Evolutionary conservation across 345 rosid genomes (phyloP), one percentile per base, ranked within the genome.

Genomic region (Iberis pinnata): DNA sequence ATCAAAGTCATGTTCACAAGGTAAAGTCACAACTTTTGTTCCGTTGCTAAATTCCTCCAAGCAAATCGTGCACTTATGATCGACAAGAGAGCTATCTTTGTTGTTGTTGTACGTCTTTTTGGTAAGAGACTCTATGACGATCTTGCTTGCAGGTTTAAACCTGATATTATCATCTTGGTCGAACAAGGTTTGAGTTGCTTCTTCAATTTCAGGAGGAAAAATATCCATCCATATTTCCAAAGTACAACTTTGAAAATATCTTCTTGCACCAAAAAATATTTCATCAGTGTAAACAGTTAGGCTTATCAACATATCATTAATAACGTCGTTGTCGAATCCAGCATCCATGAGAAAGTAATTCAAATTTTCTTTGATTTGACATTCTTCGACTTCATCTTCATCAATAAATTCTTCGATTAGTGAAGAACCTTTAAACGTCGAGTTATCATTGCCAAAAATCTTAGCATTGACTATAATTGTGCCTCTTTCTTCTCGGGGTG

Each of bases 1-100:
- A 25, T 61, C 14, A 33, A 60, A 60, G 8, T 51, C 24, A 24
- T 61, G 66, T 9, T 35, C 15, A 43, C 66, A 61, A 13, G 44
- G 58, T 17, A 43, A 43, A 22, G 19, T 40, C 35, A 14, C 18
- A 22, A 52, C 13, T 40, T 7, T 51, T 51, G 4, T 2, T 22
- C 35, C 58, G 10, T 32, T 6, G 25, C 12, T 35, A 13, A 61
- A 51, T 11, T 52, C 43, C 33, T 50, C 51, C 51, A 42, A 20
- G 22, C 66, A 61, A 22, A 61, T 43, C 1, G n/a, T 0, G 7
- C 51, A 43, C 33, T 29, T 29, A 7, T 2, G n/a, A n/a, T n/a
- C n/a, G n/a, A n/a, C n/a, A n/a, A n/a, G n/a, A n/a, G 8, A 29
- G 33, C 5, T 36, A 31, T 15, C 14, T 52, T 14, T 44, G 3